Evolutionary conservation across 1,139 yeast species (phyloP), one percentile per base, ranked within the genome.

Genomic region (Arxiozyma bovina): DNA sequence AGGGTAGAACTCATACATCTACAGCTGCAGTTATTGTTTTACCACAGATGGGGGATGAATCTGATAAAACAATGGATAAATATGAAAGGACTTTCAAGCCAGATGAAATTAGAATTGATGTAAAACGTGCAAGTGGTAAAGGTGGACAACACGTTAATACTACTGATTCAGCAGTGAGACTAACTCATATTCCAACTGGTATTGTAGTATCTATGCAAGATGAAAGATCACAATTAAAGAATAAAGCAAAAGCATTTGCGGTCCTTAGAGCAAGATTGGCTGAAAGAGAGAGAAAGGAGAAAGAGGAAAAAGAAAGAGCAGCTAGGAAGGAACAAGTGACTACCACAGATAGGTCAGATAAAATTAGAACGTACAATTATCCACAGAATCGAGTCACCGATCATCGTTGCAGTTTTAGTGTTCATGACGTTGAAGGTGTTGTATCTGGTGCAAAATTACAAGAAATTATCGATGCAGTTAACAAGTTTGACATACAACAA

Each of bases 121-220:
- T 94, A 17, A 94, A 91, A 97, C 77, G 99, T 63, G 89, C 99
- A 0, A 83, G 96, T 53, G 99, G 99, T 3, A 87, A 95, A 60
- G 99, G 99, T 54, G 99, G 99, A 0, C 99, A 93, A 72, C 99
- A 94, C 68, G 99, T 93, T 50, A 93, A 94, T 67, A 93, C 97
- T 21, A 93, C 99, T 0, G 99, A 93, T 68, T 89, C 97, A 0
- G 99, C 99, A 0, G 98, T 93, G 21, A 77, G 99, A 63, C 73
- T 94, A 43, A 90, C 94, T 0, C 99, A 93, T 71, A 76, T 86
- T 21, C 98, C 99, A 1, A 84, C 96, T 0, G 97, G 98, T 3
- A 82, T 89, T 48, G 84, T 82, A 17, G 96, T 93, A 3, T 77
- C 83, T 54, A 95, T 93, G 76, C 99, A 94, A 68, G 97, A 93